A percentile compares a stretch with the other conserved stretches of the same genome.
phyloP scores from a whole-genome alignment of 2,329 filamentous ascomycete species.

The Apiospora rasikravindrae region DNA sequence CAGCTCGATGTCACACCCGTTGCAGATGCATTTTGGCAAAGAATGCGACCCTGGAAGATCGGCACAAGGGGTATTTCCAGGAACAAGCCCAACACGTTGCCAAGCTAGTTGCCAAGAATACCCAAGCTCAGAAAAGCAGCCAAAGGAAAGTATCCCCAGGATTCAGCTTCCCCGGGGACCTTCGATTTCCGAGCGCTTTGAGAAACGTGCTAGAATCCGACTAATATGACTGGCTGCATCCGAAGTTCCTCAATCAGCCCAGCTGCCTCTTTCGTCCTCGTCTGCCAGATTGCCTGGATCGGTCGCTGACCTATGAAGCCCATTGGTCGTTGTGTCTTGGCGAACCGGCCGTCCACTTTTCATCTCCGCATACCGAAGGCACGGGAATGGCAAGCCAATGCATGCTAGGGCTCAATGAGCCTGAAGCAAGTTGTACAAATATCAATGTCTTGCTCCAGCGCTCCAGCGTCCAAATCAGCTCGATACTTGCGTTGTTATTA shows the following conservation, averaged over 20 bases:
- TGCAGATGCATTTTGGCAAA: background rate
- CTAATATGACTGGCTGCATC: background rate
- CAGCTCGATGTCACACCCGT: background rate
- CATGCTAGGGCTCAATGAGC: background rate
- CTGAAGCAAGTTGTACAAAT: background rate
- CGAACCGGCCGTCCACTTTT: constrained; percentile 2
- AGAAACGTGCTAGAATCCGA: background rate
- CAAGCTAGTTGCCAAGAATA: background rate
- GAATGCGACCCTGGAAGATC: background rate
- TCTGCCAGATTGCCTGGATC: background rate
- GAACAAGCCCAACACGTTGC: background rate
- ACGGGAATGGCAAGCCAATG: background rate
- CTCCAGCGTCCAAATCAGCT: background rate
- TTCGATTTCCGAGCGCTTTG: background rate
- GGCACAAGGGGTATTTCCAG: background rate
- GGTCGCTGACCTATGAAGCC: background rate
- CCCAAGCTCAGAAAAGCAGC: background rate
- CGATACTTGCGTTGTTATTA: background rate
- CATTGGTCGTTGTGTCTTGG: background rate
- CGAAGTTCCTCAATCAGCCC: background rate
- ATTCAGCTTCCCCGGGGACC: background rate
- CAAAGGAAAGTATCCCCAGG: background rate
- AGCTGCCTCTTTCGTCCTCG: constrained; percentile 13
- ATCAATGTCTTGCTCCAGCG: background rate
- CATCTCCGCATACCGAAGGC: constrained; percentile 1